phyloP scores from a whole-genome alignment of 2,329 filamentous ascomycete species.

The Aureobasidium sp. region DNA sequence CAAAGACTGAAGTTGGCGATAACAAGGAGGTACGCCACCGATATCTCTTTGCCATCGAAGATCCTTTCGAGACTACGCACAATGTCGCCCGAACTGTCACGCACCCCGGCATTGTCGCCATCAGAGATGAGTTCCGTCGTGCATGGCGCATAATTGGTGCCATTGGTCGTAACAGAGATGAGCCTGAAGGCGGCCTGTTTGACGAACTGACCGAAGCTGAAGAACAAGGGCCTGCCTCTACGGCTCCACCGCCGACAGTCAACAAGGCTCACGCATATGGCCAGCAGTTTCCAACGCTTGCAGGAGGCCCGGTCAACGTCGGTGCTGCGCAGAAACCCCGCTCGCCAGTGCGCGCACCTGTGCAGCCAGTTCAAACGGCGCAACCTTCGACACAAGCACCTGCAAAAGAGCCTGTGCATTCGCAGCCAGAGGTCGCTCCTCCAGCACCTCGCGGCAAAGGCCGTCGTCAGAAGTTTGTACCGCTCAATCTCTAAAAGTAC shows the following conservation, averaged over 20 bases:
- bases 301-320: neutral
- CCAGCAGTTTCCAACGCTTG: slow-evolving; percentile 8
- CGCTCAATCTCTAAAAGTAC: neutral
- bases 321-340: neutral
- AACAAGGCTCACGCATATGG: slow-evolving; percentile 10
- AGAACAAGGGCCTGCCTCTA: neutral
- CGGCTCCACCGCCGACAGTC: slow-evolving; percentile 1
- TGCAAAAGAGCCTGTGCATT: neutral
- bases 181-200: slow-evolving; percentile 24
- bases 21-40: slow-evolving; percentile 67
- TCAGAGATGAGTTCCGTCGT: slow-evolving; percentile 76
- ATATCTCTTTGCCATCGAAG: slow-evolving; percentile 84
- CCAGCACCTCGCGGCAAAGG: slow-evolving; percentile 2
- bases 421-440: neutral
- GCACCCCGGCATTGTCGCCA: slow-evolving; percentile 71
- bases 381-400: neutral
- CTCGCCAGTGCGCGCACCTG: neutral
- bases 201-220: slow-evolving; percentile 21
- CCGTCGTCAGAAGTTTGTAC: slow-evolving; percentile 10
- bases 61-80: slow-evolving; percentile 82
- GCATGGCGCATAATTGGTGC: slow-evolving; percentile 65
- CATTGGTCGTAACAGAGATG: slow-evolving; percentile 37
- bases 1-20: slow-evolving; percentile 59
- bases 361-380: neutral
- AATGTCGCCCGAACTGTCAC: slow-evolving; percentile 85